Evolutionary conservation across 202 grass and related monocot genomes (phyloP).

Genomic region (Carex arenaria): DNA sequence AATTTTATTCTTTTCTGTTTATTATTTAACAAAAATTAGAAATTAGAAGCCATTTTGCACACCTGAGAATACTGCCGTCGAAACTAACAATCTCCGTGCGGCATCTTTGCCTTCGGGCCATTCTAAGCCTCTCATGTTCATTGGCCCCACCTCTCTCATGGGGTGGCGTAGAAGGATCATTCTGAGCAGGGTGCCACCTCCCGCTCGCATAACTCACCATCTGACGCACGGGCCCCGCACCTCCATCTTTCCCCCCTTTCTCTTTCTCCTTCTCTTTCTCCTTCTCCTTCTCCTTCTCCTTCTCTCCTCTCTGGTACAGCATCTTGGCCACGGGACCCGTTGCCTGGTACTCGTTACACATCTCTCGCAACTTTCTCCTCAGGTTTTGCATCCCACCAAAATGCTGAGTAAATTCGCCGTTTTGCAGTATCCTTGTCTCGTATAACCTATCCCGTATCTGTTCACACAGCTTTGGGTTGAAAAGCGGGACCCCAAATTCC

Average conservation of each 20-base stretch:
- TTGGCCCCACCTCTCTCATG: conserved; percentile 31
- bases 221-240: conserved; percentile 9
- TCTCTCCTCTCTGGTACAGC: conserved; percentile 64
- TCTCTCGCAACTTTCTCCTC: conserved; percentile 50
- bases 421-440: conserved; percentile 66
- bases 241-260: conserved; percentile 1
- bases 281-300: conserved; percentile 24
- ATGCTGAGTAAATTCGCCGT: conserved; percentile 61
- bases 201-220: conserved; percentile 76
- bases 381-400: conserved; percentile 81
- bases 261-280: conserved; percentile 10
- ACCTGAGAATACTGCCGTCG: conserved; percentile 86
- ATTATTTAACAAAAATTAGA: background rate
- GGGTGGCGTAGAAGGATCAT: conserved; percentile 51
- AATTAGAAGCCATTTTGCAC: conserved; percentile 9
- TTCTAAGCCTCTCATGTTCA: conserved; percentile 58
- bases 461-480: conserved; percentile 81
- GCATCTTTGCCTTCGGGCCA: conserved; percentile 54
- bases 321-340: conserved; percentile 79
- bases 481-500: conserved; percentile 94
- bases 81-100: conserved; percentile 79
- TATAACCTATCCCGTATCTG: conserved; percentile 76
- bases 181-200: conserved; percentile 55
- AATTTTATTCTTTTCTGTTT: background rate
- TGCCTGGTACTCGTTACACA: conserved; percentile 89